Evolutionary conservation across 805 yeast genomes (phyloP).

Genomic region (Nakazawaea populi): DNA sequence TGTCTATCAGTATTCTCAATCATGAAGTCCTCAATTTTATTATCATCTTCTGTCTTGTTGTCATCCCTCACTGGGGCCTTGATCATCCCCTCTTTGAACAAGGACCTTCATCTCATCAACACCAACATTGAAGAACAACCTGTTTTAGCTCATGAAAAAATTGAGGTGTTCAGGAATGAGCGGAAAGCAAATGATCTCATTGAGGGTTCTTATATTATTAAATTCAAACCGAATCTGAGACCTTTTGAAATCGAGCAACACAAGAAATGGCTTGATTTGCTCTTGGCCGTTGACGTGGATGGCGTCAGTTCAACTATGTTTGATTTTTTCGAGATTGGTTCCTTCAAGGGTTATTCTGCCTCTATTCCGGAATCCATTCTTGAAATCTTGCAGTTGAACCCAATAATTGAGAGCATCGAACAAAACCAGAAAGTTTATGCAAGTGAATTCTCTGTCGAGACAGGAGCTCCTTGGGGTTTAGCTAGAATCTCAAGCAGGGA

Average conservation of each 20-base stretch:
- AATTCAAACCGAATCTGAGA: conserved; percentile 1
- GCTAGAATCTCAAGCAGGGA: conserved; percentile 65
- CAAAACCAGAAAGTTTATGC: conserved; percentile 51
- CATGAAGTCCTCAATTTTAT: conserved; percentile 16
- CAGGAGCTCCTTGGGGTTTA: conserved; percentile 72
- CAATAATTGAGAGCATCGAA: conserved; percentile 61
- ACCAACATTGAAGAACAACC: conserved; percentile 1
- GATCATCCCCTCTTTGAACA: conserved; percentile 45
- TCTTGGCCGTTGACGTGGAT: neutral
- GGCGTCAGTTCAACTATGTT: neutral
- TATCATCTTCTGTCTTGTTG: conserved; percentile 19
- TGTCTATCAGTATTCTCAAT: neutral
- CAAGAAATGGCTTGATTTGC: conserved; percentile 1
- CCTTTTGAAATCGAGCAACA: neutral
- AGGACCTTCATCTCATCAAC: conserved; percentile 12
- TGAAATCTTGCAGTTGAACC: conserved; percentile 18
- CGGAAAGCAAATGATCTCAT: conserved; percentile 3
- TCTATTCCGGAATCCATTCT: neutral
- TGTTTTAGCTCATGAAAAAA: neutral
- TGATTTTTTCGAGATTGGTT: conserved; percentile 7
- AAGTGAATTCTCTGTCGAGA: conserved; percentile 44
- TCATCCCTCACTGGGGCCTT: conserved; percentile 37
- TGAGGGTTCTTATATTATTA: conserved; percentile 6
- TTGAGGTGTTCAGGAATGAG: conserved; percentile 1
- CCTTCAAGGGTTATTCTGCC: conserved; percentile 5